Conservation (phyloP, 2,329 filamentous ascomycete species). For the Colletotrichum tabaci region DNA sequence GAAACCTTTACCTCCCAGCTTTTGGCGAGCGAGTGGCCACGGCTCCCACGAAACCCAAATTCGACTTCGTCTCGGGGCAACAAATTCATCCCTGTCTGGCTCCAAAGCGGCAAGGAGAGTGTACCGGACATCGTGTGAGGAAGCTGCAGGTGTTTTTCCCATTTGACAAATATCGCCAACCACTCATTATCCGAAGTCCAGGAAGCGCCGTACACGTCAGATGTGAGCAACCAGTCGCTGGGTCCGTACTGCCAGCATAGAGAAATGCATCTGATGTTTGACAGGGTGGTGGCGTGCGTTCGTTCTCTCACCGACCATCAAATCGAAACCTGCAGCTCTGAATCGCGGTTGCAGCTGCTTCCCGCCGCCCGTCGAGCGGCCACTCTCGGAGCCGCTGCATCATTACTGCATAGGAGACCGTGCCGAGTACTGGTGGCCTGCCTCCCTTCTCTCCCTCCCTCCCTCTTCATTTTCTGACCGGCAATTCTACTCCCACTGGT, state of each 20-base stretch:
- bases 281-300: conserved; percentile 39
- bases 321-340: conserved; percentile 43
- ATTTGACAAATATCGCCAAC: neutral
- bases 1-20: neutral
- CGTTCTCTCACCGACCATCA: conserved; percentile 30
- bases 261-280: conserved; percentile 14
- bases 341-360: conserved; percentile 41
- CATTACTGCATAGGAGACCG: conserved; percentile 22
- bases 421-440: conserved; percentile 12
- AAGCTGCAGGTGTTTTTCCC: neutral
- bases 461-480: conserved; percentile 2
- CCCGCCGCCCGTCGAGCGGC: conserved; percentile 29
- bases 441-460: conserved; percentile 4
- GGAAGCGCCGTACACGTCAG: conserved; percentile 37
- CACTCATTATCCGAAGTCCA: conserved; percentile 10
- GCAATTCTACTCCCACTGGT: neutral
- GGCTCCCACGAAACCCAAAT: neutral
- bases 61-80: neutral
- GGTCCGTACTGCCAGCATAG: conserved; percentile 36
- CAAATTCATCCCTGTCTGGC: neutral
- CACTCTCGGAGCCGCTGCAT: conserved; percentile 14
- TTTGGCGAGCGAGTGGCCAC: neutral
- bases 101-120: neutral
- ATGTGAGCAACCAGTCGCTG: conserved; percentile 29
- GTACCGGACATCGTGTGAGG: neutral